Percentiles rank a stretch among this genome's conserved stretches.
These are phyloP conservation scores for Hirsutella rhossiliensis DNA, from an alignment of 2,329 filamentous ascomycete genomes.

Conservation along the genomic window DNA sequence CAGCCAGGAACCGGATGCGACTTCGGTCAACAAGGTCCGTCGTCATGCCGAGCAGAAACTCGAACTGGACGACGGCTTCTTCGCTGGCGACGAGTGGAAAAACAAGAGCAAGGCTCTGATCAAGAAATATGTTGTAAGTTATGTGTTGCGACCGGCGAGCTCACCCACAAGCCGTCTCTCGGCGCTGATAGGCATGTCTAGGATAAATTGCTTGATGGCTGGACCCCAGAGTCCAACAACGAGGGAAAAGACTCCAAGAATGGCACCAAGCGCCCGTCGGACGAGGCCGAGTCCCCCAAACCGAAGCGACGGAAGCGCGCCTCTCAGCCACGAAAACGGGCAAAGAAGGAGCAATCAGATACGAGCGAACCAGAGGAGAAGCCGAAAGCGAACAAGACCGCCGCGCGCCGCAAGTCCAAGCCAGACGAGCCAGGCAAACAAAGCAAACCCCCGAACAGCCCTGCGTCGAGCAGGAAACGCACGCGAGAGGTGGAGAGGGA, in stretches of 20 bases:
- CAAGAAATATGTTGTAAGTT: constrained; percentile 40
- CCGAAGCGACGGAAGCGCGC: constrained; percentile 26
- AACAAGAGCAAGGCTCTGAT: constrained; percentile 45
- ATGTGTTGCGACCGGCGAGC: constrained; percentile 14
- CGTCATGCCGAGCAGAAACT: constrained; percentile 36
- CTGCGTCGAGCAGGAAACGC: constrained; percentile 1
- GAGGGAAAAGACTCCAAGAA: constrained; percentile 16
- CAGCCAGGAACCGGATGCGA: constrained; percentile 27
- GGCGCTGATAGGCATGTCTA: constrained; percentile 7
- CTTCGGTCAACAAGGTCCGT: constrained; percentile 47
- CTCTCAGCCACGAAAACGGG: constrained; percentile 15
- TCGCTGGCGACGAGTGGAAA: constrained; percentile 41
- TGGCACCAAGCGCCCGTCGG: constrained; percentile 19
- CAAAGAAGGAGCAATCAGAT: constrained; percentile 16
- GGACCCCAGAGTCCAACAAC: constrained; percentile 15
- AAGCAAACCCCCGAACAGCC: not conserved
- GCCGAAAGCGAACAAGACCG: constrained; percentile 5
- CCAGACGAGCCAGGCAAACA: constrained; percentile 3
- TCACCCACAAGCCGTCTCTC: too few relatives aligned
- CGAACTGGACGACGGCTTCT: constrained; percentile 36
- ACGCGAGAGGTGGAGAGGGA: constrained; percentile 5
- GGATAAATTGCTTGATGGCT: constrained; percentile 25
- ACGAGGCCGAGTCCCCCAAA: constrained; percentile 20
- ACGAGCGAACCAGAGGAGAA: constrained; percentile 2
- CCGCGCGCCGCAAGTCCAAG: constrained; percentile 6